Evolutionary conservation across 139 green algal species (phyloP).

Genomic region (Chlamydomonas sp.): DNA sequence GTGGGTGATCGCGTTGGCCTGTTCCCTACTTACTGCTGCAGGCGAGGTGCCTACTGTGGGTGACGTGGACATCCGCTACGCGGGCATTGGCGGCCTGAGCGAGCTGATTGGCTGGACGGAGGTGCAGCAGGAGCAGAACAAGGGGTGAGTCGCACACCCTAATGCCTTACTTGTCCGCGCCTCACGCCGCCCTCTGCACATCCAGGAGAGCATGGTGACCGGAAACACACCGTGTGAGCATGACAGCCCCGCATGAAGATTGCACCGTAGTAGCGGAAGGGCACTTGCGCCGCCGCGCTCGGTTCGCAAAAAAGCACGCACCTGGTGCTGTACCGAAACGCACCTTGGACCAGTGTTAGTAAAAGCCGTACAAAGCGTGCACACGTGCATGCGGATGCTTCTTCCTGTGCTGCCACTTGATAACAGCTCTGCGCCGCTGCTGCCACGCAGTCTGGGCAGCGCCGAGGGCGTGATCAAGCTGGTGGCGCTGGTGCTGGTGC

Average conservation of each 20-base stretch:
- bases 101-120: slow-evolving; percentile 90
- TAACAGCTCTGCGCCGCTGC: neutral
- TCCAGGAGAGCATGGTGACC: neutral
- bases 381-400: too few relatives aligned
- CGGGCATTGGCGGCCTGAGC: slow-evolving; percentile 89
- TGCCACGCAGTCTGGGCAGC: slow-evolving; percentile 22
- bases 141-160: slow-evolving; percentile 10
- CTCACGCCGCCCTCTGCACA: too few relatives aligned
- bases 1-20: too few relatives aligned
- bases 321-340: too few relatives aligned
- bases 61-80: slow-evolving; percentile 54
- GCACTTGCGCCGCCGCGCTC: too few relatives aligned
- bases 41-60: slow-evolving; percentile 16
- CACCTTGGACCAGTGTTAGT: too few relatives aligned
- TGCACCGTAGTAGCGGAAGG: too few relatives aligned
- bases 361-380: too few relatives aligned
- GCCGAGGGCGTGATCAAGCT: slow-evolving; percentile 46
- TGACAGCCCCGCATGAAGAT: too few relatives aligned
- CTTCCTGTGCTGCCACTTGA: too few relatives aligned
- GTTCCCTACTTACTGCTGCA: neutral
- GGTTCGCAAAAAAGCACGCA: too few relatives aligned
- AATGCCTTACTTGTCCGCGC: too few relatives aligned
- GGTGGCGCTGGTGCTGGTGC: slow-evolving; percentile 52
- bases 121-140: slow-evolving; percentile 77
- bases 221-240: neutral